These are phyloP conservation scores for Geosmithia flava DNA, from an alignment of 2,329 filamentous ascomycete species.

Conservation along the genomic window DNA sequence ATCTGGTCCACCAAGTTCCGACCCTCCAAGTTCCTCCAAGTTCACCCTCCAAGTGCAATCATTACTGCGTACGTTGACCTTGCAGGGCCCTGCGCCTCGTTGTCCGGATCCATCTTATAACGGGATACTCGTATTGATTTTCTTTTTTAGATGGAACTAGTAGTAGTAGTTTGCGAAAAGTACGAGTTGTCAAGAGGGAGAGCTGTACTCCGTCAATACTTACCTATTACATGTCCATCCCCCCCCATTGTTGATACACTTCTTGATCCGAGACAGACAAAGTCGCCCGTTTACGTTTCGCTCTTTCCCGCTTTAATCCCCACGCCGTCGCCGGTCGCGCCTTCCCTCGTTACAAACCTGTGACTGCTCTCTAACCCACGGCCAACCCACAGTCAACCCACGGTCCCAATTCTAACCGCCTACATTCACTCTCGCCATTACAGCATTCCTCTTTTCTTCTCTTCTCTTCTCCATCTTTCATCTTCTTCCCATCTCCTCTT, in stretches of 20 bases:
- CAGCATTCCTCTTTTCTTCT: not conserved
- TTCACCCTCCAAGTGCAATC: not conserved
- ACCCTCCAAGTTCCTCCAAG: not conserved
- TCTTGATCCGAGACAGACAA: too few species aligned
- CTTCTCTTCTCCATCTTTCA: not conserved
- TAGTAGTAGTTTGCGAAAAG: too few species aligned
- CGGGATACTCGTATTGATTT: not conserved
- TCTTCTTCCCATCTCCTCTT: not conserved
- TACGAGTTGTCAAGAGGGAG: too few species aligned
- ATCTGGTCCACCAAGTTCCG: not conserved
- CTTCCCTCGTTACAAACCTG: not conserved
- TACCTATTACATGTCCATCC: too few species aligned
- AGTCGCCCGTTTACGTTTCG: not conserved
- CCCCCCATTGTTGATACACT: too few species aligned
- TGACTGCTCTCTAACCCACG: not conserved
- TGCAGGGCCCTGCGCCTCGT: not conserved
- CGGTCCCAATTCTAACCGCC: too few species aligned
- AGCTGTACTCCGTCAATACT: too few species aligned
- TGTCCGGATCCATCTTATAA: not conserved
- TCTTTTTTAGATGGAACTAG: too few species aligned
- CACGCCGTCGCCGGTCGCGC: too few species aligned
- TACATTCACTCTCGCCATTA: not conserved
- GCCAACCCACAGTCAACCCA: too few species aligned
- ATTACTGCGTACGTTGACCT: not conserved
- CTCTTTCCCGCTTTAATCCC: not conserved